phyloP scores from a whole-genome alignment of 2,329 filamentous ascomycete species.

The Cordyceps tenuipes region DNA sequence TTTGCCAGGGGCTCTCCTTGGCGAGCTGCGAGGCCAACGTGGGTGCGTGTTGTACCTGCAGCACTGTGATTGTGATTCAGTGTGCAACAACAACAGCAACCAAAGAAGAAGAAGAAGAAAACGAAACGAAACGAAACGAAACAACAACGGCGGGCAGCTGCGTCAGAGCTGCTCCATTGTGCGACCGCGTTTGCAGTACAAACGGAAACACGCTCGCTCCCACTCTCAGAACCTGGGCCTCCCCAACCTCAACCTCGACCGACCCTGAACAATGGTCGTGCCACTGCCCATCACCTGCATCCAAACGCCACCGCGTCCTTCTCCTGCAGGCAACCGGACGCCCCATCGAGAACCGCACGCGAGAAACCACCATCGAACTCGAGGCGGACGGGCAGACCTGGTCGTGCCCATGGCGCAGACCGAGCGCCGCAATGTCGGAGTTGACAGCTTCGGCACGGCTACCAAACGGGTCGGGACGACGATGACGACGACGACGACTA shows the following conservation, averaged over 20 bases:
- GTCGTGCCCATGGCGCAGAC: background rate
- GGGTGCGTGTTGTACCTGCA: background rate
- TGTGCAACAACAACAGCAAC: no score
- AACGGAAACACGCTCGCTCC: background rate
- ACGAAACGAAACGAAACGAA: background rate
- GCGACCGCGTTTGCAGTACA: background rate
- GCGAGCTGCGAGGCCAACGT: background rate
- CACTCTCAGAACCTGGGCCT: no score
- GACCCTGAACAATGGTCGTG: background rate
- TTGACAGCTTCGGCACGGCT: background rate
- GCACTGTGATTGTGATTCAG: background rate
- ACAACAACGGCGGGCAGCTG: background rate
- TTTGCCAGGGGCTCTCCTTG: background rate
- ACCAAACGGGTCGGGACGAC: background rate
- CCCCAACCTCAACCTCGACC: background rate
- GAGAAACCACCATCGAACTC: background rate
- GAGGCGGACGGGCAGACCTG: background rate
- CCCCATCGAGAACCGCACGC: background rate
- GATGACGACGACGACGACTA: conserved; percentile 6
- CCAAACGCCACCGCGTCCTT: background rate
- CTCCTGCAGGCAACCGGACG: background rate
- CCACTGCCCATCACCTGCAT: background rate
- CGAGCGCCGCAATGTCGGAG: background rate
- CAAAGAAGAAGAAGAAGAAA: no score
- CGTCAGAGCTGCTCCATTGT: background rate